These are phyloP conservation scores for Nidularia sp. DNA, from an alignment of 768 basidiomycete genomes.

Conservation along the genomic window DNA sequence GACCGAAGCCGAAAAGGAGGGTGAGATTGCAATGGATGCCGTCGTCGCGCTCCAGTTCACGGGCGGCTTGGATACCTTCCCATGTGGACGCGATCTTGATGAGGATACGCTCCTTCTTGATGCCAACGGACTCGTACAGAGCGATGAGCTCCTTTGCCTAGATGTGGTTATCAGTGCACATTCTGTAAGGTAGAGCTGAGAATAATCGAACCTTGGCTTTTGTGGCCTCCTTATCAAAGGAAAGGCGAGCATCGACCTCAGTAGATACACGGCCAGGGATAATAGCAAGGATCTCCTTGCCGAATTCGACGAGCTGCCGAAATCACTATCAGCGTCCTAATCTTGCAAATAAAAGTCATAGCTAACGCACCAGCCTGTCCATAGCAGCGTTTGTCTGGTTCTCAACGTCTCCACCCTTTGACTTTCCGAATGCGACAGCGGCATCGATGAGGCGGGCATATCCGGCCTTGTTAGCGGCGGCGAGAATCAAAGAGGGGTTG, in stretches of 20 bases:
- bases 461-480: slow-evolving; percentile 85
- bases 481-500: slow-evolving; percentile 93
- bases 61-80: slow-evolving; percentile 99
- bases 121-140: slow-evolving; percentile 91
- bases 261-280: slow-evolving; percentile 99
- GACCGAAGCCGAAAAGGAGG: slow-evolving; percentile 96
- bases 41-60: slow-evolving; percentile 89
- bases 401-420: slow-evolving; percentile 77
- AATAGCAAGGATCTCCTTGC: slow-evolving; percentile 90
- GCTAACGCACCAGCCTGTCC: slow-evolving; percentile 76
- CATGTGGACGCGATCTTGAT: slow-evolving; percentile 99
- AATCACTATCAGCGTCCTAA: background rate
- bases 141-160: slow-evolving; percentile 85
- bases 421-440: slow-evolving; percentile 72
- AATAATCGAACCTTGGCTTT: slow-evolving; percentile 66
- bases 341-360: background rate
- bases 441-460: slow-evolving; percentile 78
- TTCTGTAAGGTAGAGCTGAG: slow-evolving; percentile 1
- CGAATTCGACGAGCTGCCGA: slow-evolving; percentile 90
- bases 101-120: slow-evolving; percentile 89
- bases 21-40: slow-evolving; percentile 99
- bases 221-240: slow-evolving; percentile 91
- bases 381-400: slow-evolving; percentile 73
- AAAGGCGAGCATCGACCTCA: slow-evolving; percentile 96
- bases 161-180: slow-evolving; percentile 8